These are phyloP conservation scores for Chaetoceros muelleri DNA, from an alignment of 108 stramenopile genomes.

Conservation along the genomic window DNA sequence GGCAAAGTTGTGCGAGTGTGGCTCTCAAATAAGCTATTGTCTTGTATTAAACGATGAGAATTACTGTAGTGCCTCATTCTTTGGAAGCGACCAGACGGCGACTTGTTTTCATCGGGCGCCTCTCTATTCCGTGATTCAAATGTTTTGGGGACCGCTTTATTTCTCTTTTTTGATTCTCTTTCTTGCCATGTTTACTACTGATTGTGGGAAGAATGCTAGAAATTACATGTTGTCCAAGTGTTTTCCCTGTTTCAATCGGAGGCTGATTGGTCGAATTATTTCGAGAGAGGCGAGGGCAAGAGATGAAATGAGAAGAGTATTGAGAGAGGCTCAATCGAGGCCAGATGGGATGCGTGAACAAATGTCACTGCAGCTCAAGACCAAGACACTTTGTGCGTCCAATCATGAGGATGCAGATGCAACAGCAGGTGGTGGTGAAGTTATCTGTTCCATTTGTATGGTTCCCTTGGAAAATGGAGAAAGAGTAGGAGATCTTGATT, in stretches of 20 bases:
- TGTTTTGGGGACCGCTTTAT: not conserved
- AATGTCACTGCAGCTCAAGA: not conserved
- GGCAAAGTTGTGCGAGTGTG: no score
- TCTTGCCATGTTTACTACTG: not conserved
- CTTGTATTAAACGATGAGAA: not conserved
- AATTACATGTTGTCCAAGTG: not conserved
- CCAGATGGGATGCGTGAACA: not conserved
- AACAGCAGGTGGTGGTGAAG: not conserved
- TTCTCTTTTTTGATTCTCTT: not conserved
- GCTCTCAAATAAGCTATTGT: no score
- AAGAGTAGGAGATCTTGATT: not conserved
- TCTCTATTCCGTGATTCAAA: not conserved
- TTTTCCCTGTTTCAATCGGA: not conserved
- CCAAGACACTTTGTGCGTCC: not conserved
- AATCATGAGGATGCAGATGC: not conserved
- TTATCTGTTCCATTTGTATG: not conserved
- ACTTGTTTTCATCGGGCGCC: not conserved
- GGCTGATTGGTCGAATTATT: not conserved
- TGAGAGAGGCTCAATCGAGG: not conserved
- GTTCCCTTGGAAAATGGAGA: not conserved
- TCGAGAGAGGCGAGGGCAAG: not conserved
- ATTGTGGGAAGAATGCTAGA: not conserved
- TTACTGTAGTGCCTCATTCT: not conserved
- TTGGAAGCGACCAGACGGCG: not conserved
- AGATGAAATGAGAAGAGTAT: not conserved